phyloP scores from a whole-genome alignment of 2,329 filamentous ascomycete genomes.

The Aspergillus pseudonomiae region DNA sequence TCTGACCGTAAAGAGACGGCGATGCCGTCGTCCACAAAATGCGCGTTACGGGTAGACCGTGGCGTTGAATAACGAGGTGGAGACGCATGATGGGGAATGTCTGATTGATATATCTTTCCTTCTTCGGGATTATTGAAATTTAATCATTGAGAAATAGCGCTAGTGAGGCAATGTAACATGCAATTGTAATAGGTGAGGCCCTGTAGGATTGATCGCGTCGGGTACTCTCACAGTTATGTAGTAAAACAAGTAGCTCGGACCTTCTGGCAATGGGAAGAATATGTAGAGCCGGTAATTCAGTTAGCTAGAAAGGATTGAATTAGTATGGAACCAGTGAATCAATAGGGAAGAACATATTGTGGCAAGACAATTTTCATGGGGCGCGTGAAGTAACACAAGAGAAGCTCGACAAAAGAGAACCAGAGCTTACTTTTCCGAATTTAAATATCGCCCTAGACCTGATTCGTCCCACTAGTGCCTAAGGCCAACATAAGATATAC shows the following conservation, averaged over 20 bases:
- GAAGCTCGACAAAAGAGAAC: not conserved
- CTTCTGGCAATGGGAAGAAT: not conserved
- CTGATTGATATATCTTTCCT: not conserved
- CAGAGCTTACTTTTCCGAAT: not conserved
- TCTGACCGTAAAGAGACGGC: constrained; percentile 40
- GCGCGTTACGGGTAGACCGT: constrained; percentile 71
- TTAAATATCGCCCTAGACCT: not conserved
- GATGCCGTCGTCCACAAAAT: constrained; percentile 70
- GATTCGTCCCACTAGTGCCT: not conserved
- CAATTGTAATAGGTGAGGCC: not conserved
- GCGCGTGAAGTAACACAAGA: not conserved
- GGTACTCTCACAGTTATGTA: not conserved
- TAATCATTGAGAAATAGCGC: not conserved
- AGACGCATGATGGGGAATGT: constrained; percentile 62
- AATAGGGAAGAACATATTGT: not conserved
- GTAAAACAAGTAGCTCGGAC: not conserved
- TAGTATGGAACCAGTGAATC: not conserved
- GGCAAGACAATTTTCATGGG: not conserved
- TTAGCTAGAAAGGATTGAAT: not conserved
- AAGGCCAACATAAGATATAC: not conserved
- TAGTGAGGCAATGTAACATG: not conserved
- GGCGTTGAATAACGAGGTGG: constrained; percentile 71
- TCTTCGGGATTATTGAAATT: not conserved
- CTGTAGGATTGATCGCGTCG: not conserved
- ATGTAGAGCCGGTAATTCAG: not conserved